Conservation (phyloP, 176 grass and related monocot genomes). For the Oryza nivara region DNA sequence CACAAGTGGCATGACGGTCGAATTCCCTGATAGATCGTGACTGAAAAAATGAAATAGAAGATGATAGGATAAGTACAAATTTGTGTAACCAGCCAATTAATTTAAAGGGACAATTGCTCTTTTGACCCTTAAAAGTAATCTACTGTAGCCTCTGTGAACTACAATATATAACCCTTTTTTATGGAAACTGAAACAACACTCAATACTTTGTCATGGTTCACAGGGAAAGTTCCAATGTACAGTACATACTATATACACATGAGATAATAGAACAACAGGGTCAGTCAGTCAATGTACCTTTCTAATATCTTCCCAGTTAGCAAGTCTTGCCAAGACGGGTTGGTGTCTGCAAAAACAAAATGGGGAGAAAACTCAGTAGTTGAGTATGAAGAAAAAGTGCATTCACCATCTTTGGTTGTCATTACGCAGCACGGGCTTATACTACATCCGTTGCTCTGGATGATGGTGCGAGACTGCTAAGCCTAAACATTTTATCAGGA, state of each 20-base stretch:
- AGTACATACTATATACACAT: background rate
- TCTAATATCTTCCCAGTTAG: conserved; percentile 94
- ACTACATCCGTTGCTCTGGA: background rate
- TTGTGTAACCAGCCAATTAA: conserved; percentile 19
- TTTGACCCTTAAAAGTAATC: background rate
- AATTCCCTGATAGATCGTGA: conserved; percentile 84
- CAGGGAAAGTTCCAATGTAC: background rate
- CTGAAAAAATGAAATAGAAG: conserved; percentile 47
- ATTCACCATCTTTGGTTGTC: background rate
- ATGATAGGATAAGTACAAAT: conserved; percentile 1
- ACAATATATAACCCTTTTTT: background rate
- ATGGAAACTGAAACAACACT: conserved; percentile 6
- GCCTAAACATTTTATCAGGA: background rate
- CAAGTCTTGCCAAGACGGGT: conserved; percentile 71
- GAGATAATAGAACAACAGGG: background rate
- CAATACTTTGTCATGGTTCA: background rate
- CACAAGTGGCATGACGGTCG: conserved; percentile 85
- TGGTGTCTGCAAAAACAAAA: conserved; percentile 70
- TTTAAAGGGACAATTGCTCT: background rate
- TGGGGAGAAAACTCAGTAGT: background rate
- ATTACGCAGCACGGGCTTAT: background rate
- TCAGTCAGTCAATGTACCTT: conserved; percentile 41
- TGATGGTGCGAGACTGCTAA: background rate
- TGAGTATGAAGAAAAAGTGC: background rate
- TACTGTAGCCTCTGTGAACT: background rate